These are phyloP conservation scores for Laguncularia racemosa DNA, from an alignment of 345 rosid genomes.

Conservation along the genomic window DNA sequence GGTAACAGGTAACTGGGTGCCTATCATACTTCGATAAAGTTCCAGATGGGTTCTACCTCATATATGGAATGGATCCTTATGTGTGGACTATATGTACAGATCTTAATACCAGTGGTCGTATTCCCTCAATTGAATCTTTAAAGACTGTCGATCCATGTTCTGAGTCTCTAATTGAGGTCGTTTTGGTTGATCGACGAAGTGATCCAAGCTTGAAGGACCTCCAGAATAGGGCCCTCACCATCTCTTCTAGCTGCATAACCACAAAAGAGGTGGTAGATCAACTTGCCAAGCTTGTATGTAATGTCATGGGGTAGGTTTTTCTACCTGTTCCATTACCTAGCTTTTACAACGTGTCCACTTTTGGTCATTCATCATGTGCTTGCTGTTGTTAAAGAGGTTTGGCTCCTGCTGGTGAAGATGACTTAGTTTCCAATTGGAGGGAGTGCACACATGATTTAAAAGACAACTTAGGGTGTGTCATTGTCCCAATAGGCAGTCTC, in stretches of 20 bases:
- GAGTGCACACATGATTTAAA: constrained; percentile 72
- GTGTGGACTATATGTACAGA: constrained; percentile 91
- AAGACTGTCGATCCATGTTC: constrained; percentile 61
- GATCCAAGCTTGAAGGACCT: constrained; percentile 84
- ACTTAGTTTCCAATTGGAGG: constrained; percentile 61
- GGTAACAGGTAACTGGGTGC: constrained; percentile 86
- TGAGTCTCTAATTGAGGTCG: constrained; percentile 68
- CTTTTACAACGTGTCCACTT: constrained; percentile 7
- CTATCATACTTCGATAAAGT: constrained; percentile 84
- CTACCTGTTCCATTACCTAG: constrained; percentile 6
- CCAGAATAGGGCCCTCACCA: constrained; percentile 63
- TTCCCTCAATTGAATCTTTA: constrained; percentile 82
- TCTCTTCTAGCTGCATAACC: constrained; percentile 62
- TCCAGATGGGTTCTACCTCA: constrained; percentile 94
- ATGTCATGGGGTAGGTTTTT: constrained; percentile 78
- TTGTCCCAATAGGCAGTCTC: constrained; percentile 88
- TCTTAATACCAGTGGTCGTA: constrained; percentile 73
- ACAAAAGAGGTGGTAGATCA: constrained; percentile 88
- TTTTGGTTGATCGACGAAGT: constrained; percentile 64
- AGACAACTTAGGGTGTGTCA: constrained; percentile 77
- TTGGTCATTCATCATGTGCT: constrained; percentile 21
- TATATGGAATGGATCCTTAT: constrained; percentile 86
- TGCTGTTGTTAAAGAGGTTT: constrained; percentile 49
- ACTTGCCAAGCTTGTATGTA: constrained; percentile 90
- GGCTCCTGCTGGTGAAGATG: constrained; percentile 57